Conservation (phyloP, 768 basidiomycete genomes). For the Boletus coccyginus region DNA sequence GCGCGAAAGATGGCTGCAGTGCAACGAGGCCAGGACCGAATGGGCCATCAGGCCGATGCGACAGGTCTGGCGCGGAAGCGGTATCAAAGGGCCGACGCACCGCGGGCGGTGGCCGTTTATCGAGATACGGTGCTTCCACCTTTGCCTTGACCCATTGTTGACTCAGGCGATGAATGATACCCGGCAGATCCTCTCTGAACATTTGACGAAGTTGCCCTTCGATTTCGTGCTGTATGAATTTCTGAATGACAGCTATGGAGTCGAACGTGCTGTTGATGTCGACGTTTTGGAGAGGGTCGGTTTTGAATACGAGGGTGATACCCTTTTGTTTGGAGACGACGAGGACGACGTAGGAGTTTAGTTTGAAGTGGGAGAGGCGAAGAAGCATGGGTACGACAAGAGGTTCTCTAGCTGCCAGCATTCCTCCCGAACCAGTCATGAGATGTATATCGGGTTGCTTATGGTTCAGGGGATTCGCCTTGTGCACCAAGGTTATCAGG, state of each 20-base stretch:
- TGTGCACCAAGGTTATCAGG: slow-evolving; percentile 5
- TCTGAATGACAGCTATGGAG: slow-evolving; percentile 95
- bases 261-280: slow-evolving; percentile 98
- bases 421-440: slow-evolving; percentile 77
- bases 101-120: slow-evolving; percentile 45
- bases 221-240: slow-evolving; percentile 96
- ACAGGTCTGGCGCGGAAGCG: slow-evolving; percentile 42
- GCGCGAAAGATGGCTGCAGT: slow-evolving; percentile 25
- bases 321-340: slow-evolving; percentile 98
- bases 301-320: slow-evolving; percentile 99
- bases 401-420: slow-evolving; percentile 92
- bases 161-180: slow-evolving; percentile 93
- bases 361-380: slow-evolving; percentile 90
- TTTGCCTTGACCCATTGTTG: slow-evolving; percentile 96
- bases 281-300: slow-evolving; percentile 96
- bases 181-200: slow-evolving; percentile 96
- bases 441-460: slow-evolving; percentile 89
- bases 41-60: slow-evolving; percentile 19
- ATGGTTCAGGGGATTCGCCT: slow-evolving; percentile 96
- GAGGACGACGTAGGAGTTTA: slow-evolving; percentile 94
- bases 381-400: slow-evolving; percentile 98
- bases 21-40: slow-evolving; percentile 11
- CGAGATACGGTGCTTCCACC: slow-evolving; percentile 87
- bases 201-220: slow-evolving; percentile 96
- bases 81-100: slow-evolving; percentile 36